Conservation (phyloP, 371 early-diverging fungal species). For the Mycotypha africana region DNA sequence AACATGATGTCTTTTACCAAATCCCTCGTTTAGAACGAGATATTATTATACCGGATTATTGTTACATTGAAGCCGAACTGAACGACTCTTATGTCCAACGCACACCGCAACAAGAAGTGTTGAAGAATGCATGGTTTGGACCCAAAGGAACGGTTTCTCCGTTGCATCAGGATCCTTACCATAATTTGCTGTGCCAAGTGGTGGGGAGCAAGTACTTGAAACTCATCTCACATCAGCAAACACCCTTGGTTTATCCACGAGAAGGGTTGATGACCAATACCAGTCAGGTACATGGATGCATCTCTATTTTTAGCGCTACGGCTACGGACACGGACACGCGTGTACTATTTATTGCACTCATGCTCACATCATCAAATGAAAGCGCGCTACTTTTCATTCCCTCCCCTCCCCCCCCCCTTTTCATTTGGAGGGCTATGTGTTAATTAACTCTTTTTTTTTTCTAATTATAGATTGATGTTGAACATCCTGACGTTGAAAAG, state of each 20-base stretch:
- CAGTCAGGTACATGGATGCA: conserved; percentile 63
- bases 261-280: conserved; percentile 67
- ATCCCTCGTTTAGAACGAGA: conserved; percentile 70
- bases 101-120: conserved; percentile 47
- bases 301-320: no score
- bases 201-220: conserved; percentile 81
- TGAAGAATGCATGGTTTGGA: conserved; percentile 87
- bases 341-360: no score
- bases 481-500: conserved; percentile 45
- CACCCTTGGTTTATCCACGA: conserved; percentile 54
- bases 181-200: conserved; percentile 86
- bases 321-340: no score
- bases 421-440: no score
- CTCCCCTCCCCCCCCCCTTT: no score
- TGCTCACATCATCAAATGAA: no score
- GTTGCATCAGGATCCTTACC: conserved; percentile 79
- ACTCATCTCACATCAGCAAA: conserved; percentile 63
- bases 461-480: conserved; percentile 55
- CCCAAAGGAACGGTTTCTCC: conserved; percentile 84
- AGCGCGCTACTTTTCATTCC: no score
- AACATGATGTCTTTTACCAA: conserved; percentile 83
- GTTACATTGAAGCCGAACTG: conserved; percentile 43
- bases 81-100: conserved; percentile 23
- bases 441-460: not conserved
- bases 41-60: conserved; percentile 77